A percentile compares a stretch with the other conserved stretches of the same genome.
These are phyloP conservation scores for Podaxis sp. DNA, from an alignment of 768 basidiomycete genomes.

Conservation along the genomic window DNA sequence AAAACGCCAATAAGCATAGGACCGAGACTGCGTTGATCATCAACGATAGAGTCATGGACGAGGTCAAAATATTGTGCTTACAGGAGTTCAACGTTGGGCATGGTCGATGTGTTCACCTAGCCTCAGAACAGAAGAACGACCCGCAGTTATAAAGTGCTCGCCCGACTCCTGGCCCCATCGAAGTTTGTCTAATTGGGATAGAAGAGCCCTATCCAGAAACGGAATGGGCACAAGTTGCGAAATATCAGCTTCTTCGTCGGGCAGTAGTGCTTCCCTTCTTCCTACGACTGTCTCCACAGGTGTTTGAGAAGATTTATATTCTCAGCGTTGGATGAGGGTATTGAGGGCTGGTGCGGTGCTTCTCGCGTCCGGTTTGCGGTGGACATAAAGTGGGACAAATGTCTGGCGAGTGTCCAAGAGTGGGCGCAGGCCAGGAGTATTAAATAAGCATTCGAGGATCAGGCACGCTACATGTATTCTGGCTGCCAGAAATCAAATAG, in stretches of 20 bases:
- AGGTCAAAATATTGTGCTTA: neutral
- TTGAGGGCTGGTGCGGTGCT: neutral
- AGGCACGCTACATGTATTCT: neutral
- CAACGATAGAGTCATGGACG: neutral
- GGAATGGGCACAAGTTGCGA: neutral
- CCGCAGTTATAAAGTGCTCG: neutral
- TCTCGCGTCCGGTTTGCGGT: neutral
- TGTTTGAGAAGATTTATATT: neutral
- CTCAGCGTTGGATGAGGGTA: neutral
- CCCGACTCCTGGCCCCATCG: neutral
- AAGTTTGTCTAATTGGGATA: neutral
- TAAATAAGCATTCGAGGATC: neutral
- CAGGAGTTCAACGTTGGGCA: conserved; percentile 5
- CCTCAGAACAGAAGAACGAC: neutral
- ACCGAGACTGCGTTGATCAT: conserved; percentile 27
- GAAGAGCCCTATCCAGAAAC: neutral
- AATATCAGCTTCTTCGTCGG: neutral
- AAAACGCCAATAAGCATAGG: conserved; percentile 42
- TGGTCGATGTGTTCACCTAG: neutral
- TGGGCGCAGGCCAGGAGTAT: neutral
- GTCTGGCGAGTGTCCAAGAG: neutral
- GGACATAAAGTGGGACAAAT: neutral
- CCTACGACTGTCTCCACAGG: neutral
- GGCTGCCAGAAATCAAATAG: neutral
- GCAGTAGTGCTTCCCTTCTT: neutral